Conservation (phyloP, 1,139 yeast genomes). For the Scheffersomyces stambukii region DNA sequence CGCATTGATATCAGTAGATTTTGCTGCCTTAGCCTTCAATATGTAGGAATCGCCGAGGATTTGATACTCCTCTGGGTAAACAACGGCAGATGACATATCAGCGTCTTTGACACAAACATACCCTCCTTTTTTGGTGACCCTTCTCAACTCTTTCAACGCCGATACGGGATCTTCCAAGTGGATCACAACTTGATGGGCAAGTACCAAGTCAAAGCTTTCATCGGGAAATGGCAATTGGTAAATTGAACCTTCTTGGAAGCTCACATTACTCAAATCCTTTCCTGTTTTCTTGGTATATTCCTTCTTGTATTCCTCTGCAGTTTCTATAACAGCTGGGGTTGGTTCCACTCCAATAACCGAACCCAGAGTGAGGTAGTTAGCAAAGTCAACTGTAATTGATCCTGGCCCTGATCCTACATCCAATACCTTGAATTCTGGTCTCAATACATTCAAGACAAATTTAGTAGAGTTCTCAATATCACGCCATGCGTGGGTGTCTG, state of each 20-base stretch:
- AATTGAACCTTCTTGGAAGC: slow-evolving; percentile 27
- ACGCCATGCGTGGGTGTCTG: slow-evolving; percentile 34
- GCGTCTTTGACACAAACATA: slow-evolving; percentile 31
- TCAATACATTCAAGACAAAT: slow-evolving; percentile 24
- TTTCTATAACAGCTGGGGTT: slow-evolving; percentile 23
- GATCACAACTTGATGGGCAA: slow-evolving; percentile 35
- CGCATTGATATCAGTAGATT: slow-evolving; percentile 14
- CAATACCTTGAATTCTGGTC: slow-evolving; percentile 22
- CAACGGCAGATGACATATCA: slow-evolving; percentile 16
- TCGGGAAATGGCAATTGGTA: slow-evolving; percentile 30
- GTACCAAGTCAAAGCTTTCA: slow-evolving; percentile 33
- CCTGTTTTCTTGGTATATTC: slow-evolving; percentile 7
- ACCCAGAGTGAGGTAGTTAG: slow-evolving; percentile 23
- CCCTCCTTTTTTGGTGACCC: slow-evolving; percentile 39
- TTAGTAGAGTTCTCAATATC: slow-evolving; percentile 25
- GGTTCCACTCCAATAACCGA: slow-evolving; percentile 32
- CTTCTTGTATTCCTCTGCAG: slow-evolving; percentile 19
- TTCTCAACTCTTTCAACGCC: slow-evolving; percentile 26
- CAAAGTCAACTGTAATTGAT: slow-evolving; percentile 33
- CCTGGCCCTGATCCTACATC: slow-evolving; percentile 46
- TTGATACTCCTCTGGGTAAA: slow-evolving; percentile 18
- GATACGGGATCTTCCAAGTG: slow-evolving; percentile 30
- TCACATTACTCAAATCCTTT: slow-evolving; percentile 16
- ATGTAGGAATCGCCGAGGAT: slow-evolving; percentile 9
- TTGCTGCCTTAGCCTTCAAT: slow-evolving; percentile 6